Evolutionary conservation across 495 filamentous ascomycete species (phyloP).

Genomic region (Penicillium malachiteum): DNA sequence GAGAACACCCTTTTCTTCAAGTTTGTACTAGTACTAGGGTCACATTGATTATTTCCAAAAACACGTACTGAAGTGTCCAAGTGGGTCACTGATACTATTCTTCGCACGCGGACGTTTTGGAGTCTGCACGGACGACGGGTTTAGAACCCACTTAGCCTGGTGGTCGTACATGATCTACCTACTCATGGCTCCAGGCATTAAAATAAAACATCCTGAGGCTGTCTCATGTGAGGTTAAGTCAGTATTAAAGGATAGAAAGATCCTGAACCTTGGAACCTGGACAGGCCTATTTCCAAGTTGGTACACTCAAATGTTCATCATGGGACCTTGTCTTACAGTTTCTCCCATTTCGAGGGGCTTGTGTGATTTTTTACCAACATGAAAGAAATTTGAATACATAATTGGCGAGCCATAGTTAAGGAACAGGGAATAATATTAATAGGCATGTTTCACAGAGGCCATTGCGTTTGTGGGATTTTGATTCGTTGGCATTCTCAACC

Average conservation of each 20-base stretch:
- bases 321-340: not conserved
- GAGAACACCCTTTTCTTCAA: too few relatives aligned
- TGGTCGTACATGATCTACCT: constrained; percentile 14
- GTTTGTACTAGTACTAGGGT: not conserved
- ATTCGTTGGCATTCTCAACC: constrained; percentile 5
- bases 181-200: not conserved
- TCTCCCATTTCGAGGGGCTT: not conserved
- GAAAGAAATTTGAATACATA: not conserved
- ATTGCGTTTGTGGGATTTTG: not conserved
- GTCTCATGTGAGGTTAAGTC: not conserved
- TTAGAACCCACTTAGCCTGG: constrained; percentile 10
- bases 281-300: not conserved
- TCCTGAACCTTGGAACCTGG: not conserved
- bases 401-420: not conserved
- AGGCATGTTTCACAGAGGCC: not conserved
- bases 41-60: not conserved
- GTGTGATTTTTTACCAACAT: not conserved
- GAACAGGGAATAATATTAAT: constrained; percentile 3
- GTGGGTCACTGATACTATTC: constrained; percentile 14
- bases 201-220: constrained; percentile 1
- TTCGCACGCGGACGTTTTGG: constrained; percentile 15
- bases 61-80: not conserved
- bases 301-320: not conserved
- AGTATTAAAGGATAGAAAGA: not conserved
- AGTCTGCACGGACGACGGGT: constrained; percentile 20